Evolutionary conservation across 1,139 yeast species (phyloP).

Genomic region (Yamadazyma conglobata): DNA sequence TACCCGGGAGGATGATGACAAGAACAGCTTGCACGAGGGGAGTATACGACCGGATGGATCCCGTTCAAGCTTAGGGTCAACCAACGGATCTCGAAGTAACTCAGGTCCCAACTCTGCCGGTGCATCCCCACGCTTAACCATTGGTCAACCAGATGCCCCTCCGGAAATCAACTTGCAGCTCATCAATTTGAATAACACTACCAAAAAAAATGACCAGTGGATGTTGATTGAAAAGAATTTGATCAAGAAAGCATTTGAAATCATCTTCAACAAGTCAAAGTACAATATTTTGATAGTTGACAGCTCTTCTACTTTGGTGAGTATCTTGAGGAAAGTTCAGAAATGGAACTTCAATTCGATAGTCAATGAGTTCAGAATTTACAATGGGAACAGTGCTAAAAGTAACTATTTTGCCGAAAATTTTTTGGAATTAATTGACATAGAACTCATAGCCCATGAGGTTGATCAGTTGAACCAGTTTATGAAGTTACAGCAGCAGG

Average conservation of each 20-base stretch:
- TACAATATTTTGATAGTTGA: slow-evolving; percentile 77
- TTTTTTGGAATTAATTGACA: slow-evolving; percentile 67
- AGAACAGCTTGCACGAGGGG: slow-evolving; percentile 7
- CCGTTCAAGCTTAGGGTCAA: slow-evolving; percentile 6
- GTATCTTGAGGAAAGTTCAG: slow-evolving; percentile 75
- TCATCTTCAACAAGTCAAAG: slow-evolving; percentile 59
- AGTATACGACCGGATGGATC: slow-evolving; percentile 5
- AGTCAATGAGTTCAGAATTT: slow-evolving; percentile 78
- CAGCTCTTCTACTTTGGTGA: slow-evolving; percentile 74
- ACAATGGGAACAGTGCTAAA: slow-evolving; percentile 61
- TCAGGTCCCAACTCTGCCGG: slow-evolving; percentile 3
- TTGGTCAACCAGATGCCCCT: not conserved
- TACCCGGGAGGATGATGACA: slow-evolving; percentile 13
- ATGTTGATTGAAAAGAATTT: slow-evolving; percentile 64
- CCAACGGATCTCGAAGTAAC: slow-evolving; percentile 5
- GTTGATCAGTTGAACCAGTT: slow-evolving; percentile 28
- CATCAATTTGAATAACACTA: slow-evolving; percentile 13
- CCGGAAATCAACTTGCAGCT: slow-evolving; percentile 12
- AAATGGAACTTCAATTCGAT: slow-evolving; percentile 87
- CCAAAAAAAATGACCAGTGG: slow-evolving; percentile 53
- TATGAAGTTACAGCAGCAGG: slow-evolving; percentile 10
- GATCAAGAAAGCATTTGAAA: slow-evolving; percentile 53
- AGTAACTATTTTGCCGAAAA: slow-evolving; percentile 74
- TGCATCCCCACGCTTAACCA: not conserved
- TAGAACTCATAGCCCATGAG: slow-evolving; percentile 49